Percentiles rank a stretch among this genome's conserved stretches.
phyloP scores from a whole-genome alignment of 1,284 basidiomycete genomes.

The Ustilago sp. region DNA sequence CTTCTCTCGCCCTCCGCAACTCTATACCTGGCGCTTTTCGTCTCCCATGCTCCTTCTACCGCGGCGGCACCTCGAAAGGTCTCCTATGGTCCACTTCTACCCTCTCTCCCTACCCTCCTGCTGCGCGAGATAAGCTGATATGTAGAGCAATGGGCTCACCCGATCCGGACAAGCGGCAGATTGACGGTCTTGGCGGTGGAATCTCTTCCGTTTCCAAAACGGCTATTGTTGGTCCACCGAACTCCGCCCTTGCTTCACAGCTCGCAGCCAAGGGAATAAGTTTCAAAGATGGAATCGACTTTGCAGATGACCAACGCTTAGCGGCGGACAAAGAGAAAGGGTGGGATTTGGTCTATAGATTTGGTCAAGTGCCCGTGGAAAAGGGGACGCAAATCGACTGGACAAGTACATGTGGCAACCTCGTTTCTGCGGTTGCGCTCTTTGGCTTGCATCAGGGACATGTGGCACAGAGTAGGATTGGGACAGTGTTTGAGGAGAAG shows the following conservation, averaged over 20 bases:
- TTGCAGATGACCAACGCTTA: slow-evolving; percentile 42
- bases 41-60: slow-evolving; percentile 53
- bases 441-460: slow-evolving; percentile 49
- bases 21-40: slow-evolving; percentile 12
- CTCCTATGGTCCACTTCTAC: slow-evolving; percentile 76
- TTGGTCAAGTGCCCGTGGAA: slow-evolving; percentile 66
- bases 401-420: slow-evolving; percentile 66
- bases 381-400: slow-evolving; percentile 55
- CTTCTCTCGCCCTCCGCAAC: slow-evolving; percentile 10
- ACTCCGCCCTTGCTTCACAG: slow-evolving; percentile 5
- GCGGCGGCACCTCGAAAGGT: slow-evolving; percentile 84
- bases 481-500: slow-evolving; percentile 11
- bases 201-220: slow-evolving; percentile 83
- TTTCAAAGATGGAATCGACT: slow-evolving; percentile 46
- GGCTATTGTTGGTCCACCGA: slow-evolving; percentile 74
- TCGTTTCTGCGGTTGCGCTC: slow-evolving; percentile 64
- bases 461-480: slow-evolving; percentile 26
- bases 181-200: slow-evolving; percentile 81
- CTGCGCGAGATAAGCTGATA: slow-evolving; percentile 74
- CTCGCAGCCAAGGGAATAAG: neutral
- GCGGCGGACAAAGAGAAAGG: slow-evolving; percentile 28
- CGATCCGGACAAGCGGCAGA: slow-evolving; percentile 80
- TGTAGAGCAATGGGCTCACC: slow-evolving; percentile 80
- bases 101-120: slow-evolving; percentile 49
- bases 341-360: slow-evolving; percentile 66